A percentile compares a stretch with the other conserved stretches of the same genome.
Evolutionary conservation across 1,284 basidiomycete genomes (phyloP).

Genomic region (Abortiporus biennis): DNA sequence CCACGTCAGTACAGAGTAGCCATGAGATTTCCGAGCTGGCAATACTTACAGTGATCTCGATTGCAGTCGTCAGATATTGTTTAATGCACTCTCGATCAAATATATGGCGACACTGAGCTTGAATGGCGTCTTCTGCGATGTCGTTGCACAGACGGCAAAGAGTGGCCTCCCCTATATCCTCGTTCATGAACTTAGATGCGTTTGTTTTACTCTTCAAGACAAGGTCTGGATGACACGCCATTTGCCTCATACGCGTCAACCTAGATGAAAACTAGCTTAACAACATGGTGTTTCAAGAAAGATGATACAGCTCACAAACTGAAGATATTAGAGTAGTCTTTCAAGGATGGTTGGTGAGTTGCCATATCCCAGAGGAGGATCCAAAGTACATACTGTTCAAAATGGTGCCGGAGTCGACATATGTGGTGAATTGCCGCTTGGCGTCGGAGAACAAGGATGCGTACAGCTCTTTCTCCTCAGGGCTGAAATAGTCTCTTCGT

Average conservation of each 20-base stretch:
- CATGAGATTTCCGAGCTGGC: constrained; percentile 1
- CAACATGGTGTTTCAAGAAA: neutral
- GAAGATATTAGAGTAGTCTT: constrained; percentile 96
- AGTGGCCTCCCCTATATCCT: constrained; percentile 64
- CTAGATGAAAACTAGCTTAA: constrained; percentile 24
- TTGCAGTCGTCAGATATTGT: constrained; percentile 81
- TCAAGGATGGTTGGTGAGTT: constrained; percentile 8
- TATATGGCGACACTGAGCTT: constrained; percentile 85
- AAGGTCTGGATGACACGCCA: constrained; percentile 94
- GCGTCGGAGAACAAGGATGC: constrained; percentile 89
- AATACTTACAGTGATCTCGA: constrained; percentile 60
- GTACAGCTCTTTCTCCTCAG: constrained; percentile 96
- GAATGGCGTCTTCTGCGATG: constrained; percentile 94
- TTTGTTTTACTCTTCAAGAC: constrained; percentile 88
- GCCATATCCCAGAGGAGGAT: neutral
- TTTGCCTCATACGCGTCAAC: constrained; percentile 88
- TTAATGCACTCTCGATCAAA: constrained; percentile 95
- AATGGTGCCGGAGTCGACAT: constrained; percentile 86
- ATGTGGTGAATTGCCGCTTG: constrained; percentile 89
- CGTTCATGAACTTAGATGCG: constrained; percentile 50
- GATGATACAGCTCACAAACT: constrained; percentile 54
- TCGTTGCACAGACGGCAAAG: constrained; percentile 96
- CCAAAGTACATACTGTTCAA: constrained; percentile 69
- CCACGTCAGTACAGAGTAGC: constrained; percentile 1
- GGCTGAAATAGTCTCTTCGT: constrained; percentile 90